These are phyloP conservation scores for Udeniomyces megalosporus DNA, from an alignment of 768 basidiomycete species.

Conservation along the genomic window DNA sequence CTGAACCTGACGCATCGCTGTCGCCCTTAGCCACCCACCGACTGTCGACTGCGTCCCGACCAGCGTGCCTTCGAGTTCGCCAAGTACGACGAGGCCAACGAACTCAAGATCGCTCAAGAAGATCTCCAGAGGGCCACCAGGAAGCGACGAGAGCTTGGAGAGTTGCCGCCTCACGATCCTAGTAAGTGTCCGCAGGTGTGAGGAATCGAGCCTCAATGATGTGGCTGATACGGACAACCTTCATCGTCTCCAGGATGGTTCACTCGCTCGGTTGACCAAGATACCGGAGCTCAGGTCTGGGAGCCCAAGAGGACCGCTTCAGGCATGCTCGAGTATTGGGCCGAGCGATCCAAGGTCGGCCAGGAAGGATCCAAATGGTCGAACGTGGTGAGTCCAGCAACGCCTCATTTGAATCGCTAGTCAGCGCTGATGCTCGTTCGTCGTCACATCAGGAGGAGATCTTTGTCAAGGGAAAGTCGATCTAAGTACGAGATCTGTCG, in stretches of 20 bases:
- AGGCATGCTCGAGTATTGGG: conserved; percentile 61
- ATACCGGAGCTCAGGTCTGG: conserved; percentile 85
- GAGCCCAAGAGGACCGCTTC: conserved; percentile 41
- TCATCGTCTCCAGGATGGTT: conserved; percentile 46
- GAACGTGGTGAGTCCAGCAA: conserved; percentile 33
- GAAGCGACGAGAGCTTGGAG: conserved; percentile 51
- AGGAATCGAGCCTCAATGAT: too few species aligned
- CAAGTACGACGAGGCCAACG: conserved; percentile 30
- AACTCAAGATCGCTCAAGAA: conserved; percentile 36
- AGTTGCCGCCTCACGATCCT: conserved; percentile 52
- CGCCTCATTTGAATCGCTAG: too few species aligned
- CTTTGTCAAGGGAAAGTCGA: not conserved
- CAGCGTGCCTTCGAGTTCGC: conserved; percentile 86
- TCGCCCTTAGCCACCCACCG: conserved; percentile 69
- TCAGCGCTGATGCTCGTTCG: too few species aligned
- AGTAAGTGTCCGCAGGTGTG: too few species aligned
- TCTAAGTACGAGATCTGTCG: not conserved
- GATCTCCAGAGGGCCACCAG: conserved; percentile 64
- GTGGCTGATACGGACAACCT: too few species aligned
- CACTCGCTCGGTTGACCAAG: conserved; percentile 57
- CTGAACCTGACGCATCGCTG: too few species aligned
- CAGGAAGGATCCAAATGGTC: conserved; percentile 38
- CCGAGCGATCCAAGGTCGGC: conserved; percentile 43
- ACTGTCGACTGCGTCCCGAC: conserved; percentile 81
- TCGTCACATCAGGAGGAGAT: not conserved